Conservation (phyloP, 768 basidiomycete genomes). For the Rhodotorula taiwanensis region DNA sequence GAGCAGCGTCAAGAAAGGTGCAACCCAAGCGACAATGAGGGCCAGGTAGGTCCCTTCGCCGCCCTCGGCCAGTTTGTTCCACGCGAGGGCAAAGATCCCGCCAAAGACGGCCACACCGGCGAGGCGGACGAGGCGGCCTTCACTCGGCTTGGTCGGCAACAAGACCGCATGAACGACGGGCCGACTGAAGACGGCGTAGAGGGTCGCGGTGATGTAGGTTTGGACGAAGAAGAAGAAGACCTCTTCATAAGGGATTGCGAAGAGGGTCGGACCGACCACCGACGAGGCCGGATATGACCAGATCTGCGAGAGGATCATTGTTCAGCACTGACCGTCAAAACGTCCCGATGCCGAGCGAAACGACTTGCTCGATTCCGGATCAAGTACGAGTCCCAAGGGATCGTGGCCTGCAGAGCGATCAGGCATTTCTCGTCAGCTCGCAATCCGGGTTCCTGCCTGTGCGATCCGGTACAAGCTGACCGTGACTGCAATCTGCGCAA, state of each 20-base stretch:
- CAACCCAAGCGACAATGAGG: slow-evolving; percentile 29
- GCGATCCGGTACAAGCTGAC: too few species aligned
- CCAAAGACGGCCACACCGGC: slow-evolving; percentile 6
- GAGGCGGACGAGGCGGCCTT: slow-evolving; percentile 10
- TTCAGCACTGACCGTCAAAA: not conserved
- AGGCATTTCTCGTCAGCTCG: too few species aligned
- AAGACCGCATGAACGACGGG: slow-evolving; percentile 31
- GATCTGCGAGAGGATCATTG: slow-evolving; percentile 1
- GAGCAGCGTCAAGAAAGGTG: slow-evolving; percentile 28
- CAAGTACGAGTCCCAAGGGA: slow-evolving; percentile 39
- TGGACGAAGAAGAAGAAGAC: slow-evolving; percentile 40
- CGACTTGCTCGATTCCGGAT: slow-evolving; percentile 25
- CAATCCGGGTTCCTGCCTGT: too few species aligned
- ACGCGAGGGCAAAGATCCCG: slow-evolving; percentile 15
- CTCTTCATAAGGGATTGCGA: slow-evolving; percentile 36
- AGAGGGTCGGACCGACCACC: slow-evolving; percentile 32
- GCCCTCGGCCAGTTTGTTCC: slow-evolving; percentile 21
- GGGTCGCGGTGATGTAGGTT: slow-evolving; percentile 36
- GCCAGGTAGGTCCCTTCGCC: slow-evolving; percentile 35
- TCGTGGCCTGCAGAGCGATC: slow-evolving; percentile 22
- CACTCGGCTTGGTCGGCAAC: slow-evolving; percentile 14
- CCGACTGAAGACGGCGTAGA: slow-evolving; percentile 35
- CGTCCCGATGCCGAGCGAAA: too few species aligned
- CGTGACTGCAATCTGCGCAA: slow-evolving; percentile 23
- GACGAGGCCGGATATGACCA: slow-evolving; percentile 37